Base-by-base conservation (phyloP, 2,329 filamentous ascomycete species). In the Calonectria ilicicola region DNA sequence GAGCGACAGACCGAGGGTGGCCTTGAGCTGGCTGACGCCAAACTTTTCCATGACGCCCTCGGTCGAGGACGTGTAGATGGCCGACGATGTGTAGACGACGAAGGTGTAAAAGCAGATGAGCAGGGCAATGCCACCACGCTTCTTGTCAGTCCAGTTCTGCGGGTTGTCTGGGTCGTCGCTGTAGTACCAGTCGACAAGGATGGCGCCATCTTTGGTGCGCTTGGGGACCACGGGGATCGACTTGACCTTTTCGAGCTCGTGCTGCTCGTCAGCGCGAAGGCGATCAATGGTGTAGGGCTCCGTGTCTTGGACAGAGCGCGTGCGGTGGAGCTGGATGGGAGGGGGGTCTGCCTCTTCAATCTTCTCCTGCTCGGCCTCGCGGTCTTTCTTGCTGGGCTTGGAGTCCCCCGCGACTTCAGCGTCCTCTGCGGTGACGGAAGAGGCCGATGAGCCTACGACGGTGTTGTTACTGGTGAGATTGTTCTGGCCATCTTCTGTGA, bases 91-190 rank as follows among this genome's bases (percentile, higher is more conserved):
- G 81, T 91, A 91, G 69, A 92, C 90, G 27, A 90, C 87, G 73
- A 92, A 89, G 0, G 91, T 93, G 84, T 89, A 92, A 5, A 90
- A 74, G 70, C 87, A 88, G 72, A 89, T 89, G 65, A 89, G 76
- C 49, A 85, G 17, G 3, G 84, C 80, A 49, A 90, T 79, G 72
- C 84, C 79, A 17, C 80, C 69, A 9, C 87, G 85, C 78, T 87
- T 87, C 23, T 75, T 64, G 70, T 83, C 81, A 21, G 84, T 82
- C 89, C 89, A 91, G 79, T 91, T 90, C 73, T 89, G 86, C 2
- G 90, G 89, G 77, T 91, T 90, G 3, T 84, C 88, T 5, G 83
- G 80, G 74, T 91, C 90, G 72, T 91, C 89, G 19, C 86, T 88
- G 51, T 84, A 87, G 78, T 91, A 90, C 88, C 85, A 88, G 66